These are phyloP conservation scores for Pythium phragmiticola DNA, from an alignment of 352 stramenopile species.

Conservation along the genomic window DNA sequence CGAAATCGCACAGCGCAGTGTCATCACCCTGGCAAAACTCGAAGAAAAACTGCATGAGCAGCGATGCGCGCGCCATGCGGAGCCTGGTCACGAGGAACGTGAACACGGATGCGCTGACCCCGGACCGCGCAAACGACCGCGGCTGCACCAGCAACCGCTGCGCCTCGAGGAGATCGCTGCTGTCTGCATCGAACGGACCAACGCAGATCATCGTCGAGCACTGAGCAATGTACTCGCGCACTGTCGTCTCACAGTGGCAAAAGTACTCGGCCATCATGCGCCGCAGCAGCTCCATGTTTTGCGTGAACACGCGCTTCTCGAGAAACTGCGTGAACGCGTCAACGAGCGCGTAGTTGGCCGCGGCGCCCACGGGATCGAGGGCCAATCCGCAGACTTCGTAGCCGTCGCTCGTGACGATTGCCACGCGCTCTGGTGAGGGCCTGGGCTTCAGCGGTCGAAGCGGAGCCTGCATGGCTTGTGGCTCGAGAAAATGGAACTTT, in stretches of 20 bases:
- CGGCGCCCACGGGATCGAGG: background rate
- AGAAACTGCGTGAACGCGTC: slow-evolving; percentile 57
- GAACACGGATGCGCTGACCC: slow-evolving; percentile 8
- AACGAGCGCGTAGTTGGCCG: slow-evolving; percentile 33
- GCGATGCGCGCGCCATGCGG: background rate
- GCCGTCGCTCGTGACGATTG: slow-evolving; percentile 25
- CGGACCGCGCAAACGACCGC: background rate
- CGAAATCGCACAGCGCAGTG: slow-evolving; percentile 40
- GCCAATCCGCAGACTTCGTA: slow-evolving; percentile 7
- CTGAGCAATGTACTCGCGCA: slow-evolving; percentile 38
- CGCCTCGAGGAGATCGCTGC: background rate
- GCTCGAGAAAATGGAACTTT: no score
- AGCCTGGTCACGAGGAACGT: slow-evolving; percentile 21
- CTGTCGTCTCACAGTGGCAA: slow-evolving; percentile 43
- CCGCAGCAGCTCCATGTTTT: slow-evolving; percentile 51
- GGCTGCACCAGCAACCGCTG: background rate
- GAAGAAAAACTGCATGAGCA: slow-evolving; percentile 31
- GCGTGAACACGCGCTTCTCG: slow-evolving; percentile 42
- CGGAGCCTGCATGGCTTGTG: background rate
- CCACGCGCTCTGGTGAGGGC: slow-evolving; percentile 2
- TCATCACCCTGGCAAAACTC: slow-evolving; percentile 53
- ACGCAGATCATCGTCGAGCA: slow-evolving; percentile 17
- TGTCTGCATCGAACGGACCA: slow-evolving; percentile 8
- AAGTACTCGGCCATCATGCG: slow-evolving; percentile 58
- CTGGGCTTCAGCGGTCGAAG: background rate